Conservation (phyloP, 1,284 basidiomycete species). For the Ustilago sp. region DNA sequence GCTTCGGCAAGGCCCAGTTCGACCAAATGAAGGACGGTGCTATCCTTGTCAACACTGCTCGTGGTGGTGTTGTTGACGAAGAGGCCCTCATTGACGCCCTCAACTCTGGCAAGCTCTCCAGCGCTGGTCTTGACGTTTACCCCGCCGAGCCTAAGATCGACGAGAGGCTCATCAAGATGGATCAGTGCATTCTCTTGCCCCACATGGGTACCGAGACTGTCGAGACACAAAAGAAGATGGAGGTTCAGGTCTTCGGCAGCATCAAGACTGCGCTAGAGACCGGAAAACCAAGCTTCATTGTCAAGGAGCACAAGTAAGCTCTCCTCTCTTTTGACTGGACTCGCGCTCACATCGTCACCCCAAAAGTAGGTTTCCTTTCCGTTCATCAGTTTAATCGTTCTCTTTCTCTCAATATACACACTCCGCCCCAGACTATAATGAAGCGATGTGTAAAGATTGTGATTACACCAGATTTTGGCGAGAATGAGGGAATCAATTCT, state of each 20-base stretch:
- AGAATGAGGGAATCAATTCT: slow-evolving; percentile 16
- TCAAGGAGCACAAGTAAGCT: slow-evolving; percentile 54
- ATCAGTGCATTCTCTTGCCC: slow-evolving; percentile 42
- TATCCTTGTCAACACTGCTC: slow-evolving; percentile 72
- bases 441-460: background rate
- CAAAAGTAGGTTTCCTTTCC: slow-evolving; percentile 3
- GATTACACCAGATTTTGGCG: slow-evolving; percentile 2
- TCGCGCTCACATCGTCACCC: background rate
- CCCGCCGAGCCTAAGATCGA: slow-evolving; percentile 52
- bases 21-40: slow-evolving; percentile 69
- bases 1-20: slow-evolving; percentile 70
- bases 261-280: slow-evolving; percentile 50
- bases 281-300: slow-evolving; percentile 47
- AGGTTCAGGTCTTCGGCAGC: slow-evolving; percentile 47
- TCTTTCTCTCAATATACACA: slow-evolving; percentile 12
- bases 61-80: slow-evolving; percentile 72
- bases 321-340: background rate
- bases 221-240: slow-evolving; percentile 57
- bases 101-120: slow-evolving; percentile 68
- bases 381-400: background rate
- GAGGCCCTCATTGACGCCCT: slow-evolving; percentile 58
- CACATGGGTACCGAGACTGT: slow-evolving; percentile 57
- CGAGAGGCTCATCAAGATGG: slow-evolving; percentile 43
- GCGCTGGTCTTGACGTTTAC: slow-evolving; percentile 91
- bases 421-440: background rate